Base-by-base conservation (phyloP, 805 yeast species). In the Lachancea dasiensis region DNA sequence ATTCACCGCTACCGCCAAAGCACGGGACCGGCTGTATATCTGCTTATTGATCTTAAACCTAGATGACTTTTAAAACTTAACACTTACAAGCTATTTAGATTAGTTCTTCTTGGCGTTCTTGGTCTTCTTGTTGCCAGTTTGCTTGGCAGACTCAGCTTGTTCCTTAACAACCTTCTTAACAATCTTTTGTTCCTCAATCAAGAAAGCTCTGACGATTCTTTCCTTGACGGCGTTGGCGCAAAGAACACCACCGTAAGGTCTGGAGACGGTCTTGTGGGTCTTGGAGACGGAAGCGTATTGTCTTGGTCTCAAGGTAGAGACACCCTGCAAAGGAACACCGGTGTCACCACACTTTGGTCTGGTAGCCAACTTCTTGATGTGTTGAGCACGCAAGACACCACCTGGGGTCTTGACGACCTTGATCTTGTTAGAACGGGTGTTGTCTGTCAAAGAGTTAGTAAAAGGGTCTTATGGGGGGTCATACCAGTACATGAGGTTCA, bases 401-500 rank as follows among this genome's bases (percentile, higher is more conserved):
- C 99, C 99, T 73, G 99, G 98, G 75, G 99, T 92, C 86, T 90
- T 92, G 64, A 90, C 95, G 73, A 90, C 95, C 89, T 85, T 90
- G 79, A 92, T 90, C 79, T 84, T 86, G 95, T 92, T 92, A 63
- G 98, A 92, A 74, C 81, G 83, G 82, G 98, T 89, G 95, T 92
- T 92, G 95, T 87, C 94, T 85, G 47, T 36, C 29, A 25, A 31
- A 32, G 21, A 17, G 42, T 39, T 39, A 39, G 43, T 39, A 39
- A 27, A 16, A 15, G 22, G 20, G 9, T 16, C 14, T 10, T 21
- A 15, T 8, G 6, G n/a, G 3, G 13, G 14, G 3, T 18, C 10
- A 10, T 7, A 10, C 9, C 24, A 22, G 7, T 22, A 8, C 24
- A 22, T 6, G 18, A 7, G 32, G 18, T 20, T 7, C 7, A 13